Conservation (phyloP, 2,329 filamentous ascomycete genomes). For the Dactylonectria estremocensis region DNA sequence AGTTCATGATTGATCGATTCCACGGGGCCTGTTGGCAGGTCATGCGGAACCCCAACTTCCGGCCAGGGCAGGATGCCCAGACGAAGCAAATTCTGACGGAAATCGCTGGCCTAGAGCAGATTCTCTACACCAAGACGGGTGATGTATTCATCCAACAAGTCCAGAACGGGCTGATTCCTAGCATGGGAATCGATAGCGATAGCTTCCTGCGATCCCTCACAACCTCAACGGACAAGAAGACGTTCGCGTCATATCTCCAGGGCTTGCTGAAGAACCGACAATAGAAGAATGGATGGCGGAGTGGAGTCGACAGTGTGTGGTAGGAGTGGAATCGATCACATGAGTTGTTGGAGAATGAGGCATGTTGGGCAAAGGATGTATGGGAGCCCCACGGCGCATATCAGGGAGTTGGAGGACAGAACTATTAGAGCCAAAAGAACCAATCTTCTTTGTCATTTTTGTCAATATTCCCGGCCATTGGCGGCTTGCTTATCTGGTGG, state of each 20-base stretch:
- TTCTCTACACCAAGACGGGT: constrained; percentile 92
- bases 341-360: constrained; percentile 47
- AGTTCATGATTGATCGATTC: constrained; percentile 91
- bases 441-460: constrained; percentile 46
- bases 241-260: constrained; percentile 76
- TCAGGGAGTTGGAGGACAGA: constrained; percentile 50
- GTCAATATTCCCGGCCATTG: constrained; percentile 46
- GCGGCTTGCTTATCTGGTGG: constrained; percentile 33
- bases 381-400: constrained; percentile 49
- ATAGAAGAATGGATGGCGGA: constrained; percentile 35
- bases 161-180: constrained; percentile 74
- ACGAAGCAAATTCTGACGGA: constrained; percentile 90
- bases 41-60: constrained; percentile 83
- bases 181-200: constrained; percentile 74
- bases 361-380: constrained; percentile 28
- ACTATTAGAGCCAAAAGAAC: constrained; percentile 49
- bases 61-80: constrained; percentile 85
- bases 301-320: not conserved
- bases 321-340: constrained; percentile 45
- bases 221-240: constrained; percentile 72
- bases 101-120: constrained; percentile 88
- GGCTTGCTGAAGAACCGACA: constrained; percentile 66
- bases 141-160: constrained; percentile 82
- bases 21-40: constrained; percentile 93
- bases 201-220: constrained; percentile 74